A percentile compares a stretch with the other conserved stretches of the same genome.
Evolutionary conservation across 2,329 filamentous ascomycete genomes (phyloP).

Genomic region (Cladophialophora chaetospira): DNA sequence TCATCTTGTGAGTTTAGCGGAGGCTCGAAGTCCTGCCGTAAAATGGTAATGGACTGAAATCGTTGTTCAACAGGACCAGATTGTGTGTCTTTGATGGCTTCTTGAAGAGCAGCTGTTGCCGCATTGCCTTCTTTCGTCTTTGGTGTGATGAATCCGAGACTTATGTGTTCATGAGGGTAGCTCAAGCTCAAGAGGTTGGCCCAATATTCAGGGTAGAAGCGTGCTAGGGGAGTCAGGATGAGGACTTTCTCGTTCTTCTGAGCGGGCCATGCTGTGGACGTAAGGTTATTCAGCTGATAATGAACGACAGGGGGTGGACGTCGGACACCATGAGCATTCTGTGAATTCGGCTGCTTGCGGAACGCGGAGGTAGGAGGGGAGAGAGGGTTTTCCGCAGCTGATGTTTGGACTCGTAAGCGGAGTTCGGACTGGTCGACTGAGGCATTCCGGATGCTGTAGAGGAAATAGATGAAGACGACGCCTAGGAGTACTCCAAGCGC

Average conservation of each 20-base stretch:
- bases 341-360: slow-evolving; percentile 59
- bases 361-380: slow-evolving; percentile 75
- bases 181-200: slow-evolving; percentile 80
- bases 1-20: slow-evolving; percentile 80
- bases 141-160: slow-evolving; percentile 91
- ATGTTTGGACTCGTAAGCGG: slow-evolving; percentile 53
- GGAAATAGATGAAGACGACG: slow-evolving; percentile 29
- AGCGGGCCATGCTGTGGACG: slow-evolving; percentile 73
- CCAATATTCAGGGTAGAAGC: slow-evolving; percentile 96
- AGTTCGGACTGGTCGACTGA: slow-evolving; percentile 25
- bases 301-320: slow-evolving; percentile 79
- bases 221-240: slow-evolving; percentile 86
- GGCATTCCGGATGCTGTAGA: slow-evolving; percentile 25
- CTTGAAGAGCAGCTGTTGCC: slow-evolving; percentile 79
- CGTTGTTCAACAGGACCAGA: slow-evolving; percentile 76
- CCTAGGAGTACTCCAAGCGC: slow-evolving; percentile 24
- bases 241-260: slow-evolving; percentile 82
- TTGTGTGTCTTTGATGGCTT: slow-evolving; percentile 82
- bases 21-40: slow-evolving; percentile 91
- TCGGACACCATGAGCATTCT: slow-evolving; percentile 20
- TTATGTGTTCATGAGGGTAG: slow-evolving; percentile 94
- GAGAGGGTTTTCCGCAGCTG: slow-evolving; percentile 67
- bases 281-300: slow-evolving; percentile 95
- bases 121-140: slow-evolving; percentile 90
- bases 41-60: slow-evolving; percentile 90